phyloP scores from a whole-genome alignment of 192 early-diverging fungal genomes.

The Geranomyces michiganensis region DNA sequence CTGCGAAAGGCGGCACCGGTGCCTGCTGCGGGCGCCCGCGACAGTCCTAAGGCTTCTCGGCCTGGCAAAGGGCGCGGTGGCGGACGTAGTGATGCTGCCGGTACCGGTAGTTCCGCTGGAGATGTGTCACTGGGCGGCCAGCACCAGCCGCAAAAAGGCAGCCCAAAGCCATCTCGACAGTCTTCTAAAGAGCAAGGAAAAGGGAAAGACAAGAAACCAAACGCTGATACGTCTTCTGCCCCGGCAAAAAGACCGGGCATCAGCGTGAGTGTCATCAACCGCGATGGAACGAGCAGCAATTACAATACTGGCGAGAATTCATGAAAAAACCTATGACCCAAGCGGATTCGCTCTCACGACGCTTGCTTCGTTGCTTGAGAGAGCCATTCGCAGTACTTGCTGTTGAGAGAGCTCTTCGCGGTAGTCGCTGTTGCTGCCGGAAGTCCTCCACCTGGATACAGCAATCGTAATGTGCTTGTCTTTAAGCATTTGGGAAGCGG shows the following conservation, averaged over 20 bases:
- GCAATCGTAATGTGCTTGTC: too few relatives aligned
- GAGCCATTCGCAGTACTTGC: too few relatives aligned
- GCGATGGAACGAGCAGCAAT: slow-evolving; percentile 39
- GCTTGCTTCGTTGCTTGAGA: too few relatives aligned
- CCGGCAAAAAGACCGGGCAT: slow-evolving; percentile 17
- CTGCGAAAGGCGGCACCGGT: not conserved
- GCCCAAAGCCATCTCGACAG: not conserved
- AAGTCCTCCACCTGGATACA: too few relatives aligned
- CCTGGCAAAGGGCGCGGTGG: not conserved
- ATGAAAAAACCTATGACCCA: too few relatives aligned
- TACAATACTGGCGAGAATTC: slow-evolving; percentile 21
- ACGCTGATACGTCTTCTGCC: not conserved
- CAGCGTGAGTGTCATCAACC: slow-evolving; percentile 32
- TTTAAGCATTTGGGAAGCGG: too few relatives aligned
- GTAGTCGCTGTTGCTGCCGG: too few relatives aligned
- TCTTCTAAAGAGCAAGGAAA: too few relatives aligned
- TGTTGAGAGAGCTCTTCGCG: too few relatives aligned
- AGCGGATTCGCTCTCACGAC: too few relatives aligned
- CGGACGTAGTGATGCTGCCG: not conserved
- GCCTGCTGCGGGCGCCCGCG: too few relatives aligned
- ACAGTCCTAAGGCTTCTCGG: too few relatives aligned
- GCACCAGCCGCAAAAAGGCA: not conserved
- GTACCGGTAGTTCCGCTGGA: not conserved
- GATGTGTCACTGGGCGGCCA: not conserved
- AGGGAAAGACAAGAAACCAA: not conserved